A percentile compares a stretch with the other conserved stretches of the same genome.
These are phyloP conservation scores for Allantophomopsis cytisporea DNA, from an alignment of 2,329 filamentous ascomycete species.

Conservation along the genomic window DNA sequence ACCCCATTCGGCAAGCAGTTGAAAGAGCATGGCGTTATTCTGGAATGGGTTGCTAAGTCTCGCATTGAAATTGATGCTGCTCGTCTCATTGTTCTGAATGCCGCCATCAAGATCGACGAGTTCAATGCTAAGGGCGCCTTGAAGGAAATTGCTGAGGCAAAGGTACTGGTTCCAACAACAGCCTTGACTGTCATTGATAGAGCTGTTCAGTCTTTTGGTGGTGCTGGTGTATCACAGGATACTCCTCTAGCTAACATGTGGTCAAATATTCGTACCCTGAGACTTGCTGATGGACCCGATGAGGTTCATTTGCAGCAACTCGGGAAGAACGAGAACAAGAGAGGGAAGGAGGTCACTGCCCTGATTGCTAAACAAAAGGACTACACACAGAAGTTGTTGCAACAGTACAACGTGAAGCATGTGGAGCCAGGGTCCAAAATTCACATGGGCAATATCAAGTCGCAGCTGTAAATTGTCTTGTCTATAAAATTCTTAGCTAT, in stretches of 20 bases:
- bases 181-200: constrained; percentile 84
- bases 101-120: constrained; percentile 87
- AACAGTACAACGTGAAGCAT: constrained; percentile 35
- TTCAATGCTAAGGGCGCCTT: constrained; percentile 79
- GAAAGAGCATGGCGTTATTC: constrained; percentile 80
- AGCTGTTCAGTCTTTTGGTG: constrained; percentile 85
- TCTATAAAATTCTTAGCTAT: too few relatives aligned
- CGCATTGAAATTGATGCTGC: constrained; percentile 90
- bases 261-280: constrained; percentile 66
- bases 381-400: constrained; percentile 52
- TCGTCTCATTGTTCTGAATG: constrained; percentile 82
- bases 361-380: constrained; percentile 50
- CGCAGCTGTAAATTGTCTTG: constrained; percentile 15
- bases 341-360: constrained; percentile 43
- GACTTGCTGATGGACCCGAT: constrained; percentile 86
- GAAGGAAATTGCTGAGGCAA: constrained; percentile 89
- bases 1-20: constrained; percentile 84
- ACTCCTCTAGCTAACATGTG: constrained; percentile 82
- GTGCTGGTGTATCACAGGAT: constrained; percentile 83
- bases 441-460: constrained; percentile 9
- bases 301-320: constrained; percentile 85
- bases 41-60: constrained; percentile 87
- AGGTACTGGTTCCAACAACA: constrained; percentile 76
- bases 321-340: constrained; percentile 68
- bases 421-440: constrained; percentile 12